Evolutionary conservation across 768 basidiomycete genomes (phyloP).

Genomic region (Leccinum variicolor): DNA sequence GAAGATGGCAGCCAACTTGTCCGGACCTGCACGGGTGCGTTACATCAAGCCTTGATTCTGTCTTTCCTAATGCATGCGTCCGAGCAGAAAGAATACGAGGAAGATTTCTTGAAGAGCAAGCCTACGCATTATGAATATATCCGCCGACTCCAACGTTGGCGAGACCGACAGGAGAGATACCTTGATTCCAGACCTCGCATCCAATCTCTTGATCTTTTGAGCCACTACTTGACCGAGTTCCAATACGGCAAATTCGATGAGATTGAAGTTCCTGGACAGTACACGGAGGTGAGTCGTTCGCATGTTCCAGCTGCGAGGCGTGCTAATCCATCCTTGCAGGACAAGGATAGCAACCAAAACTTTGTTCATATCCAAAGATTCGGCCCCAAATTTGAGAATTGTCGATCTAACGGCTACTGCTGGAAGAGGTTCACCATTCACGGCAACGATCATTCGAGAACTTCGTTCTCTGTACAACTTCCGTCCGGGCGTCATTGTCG

Average conservation of each 20-base stretch:
- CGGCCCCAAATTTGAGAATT: conserved; percentile 85
- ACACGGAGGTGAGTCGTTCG: conserved; percentile 71
- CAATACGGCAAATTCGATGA: conserved; percentile 97
- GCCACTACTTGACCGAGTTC: conserved; percentile 95
- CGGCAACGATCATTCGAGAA: conserved; percentile 85
- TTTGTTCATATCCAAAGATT: conserved; percentile 92
- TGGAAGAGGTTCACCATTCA: conserved; percentile 90
- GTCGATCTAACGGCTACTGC: conserved; percentile 78
- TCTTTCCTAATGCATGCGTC: neutral
- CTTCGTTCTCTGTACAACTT: conserved; percentile 88
- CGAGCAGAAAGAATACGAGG: conserved; percentile 79
- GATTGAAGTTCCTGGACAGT: conserved; percentile 98
- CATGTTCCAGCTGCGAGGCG: neutral
- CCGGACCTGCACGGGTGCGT: conserved; percentile 55
- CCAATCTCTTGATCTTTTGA: conserved; percentile 81
- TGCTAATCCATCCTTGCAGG: conserved; percentile 45
- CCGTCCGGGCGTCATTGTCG: conserved; percentile 83
- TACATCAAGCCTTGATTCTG: neutral
- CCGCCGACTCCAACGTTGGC: conserved; percentile 85
- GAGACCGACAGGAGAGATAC: conserved; percentile 82
- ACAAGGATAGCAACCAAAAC: conserved; percentile 90
- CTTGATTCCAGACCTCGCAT: conserved; percentile 80
- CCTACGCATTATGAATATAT: conserved; percentile 87
- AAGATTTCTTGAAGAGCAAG: conserved; percentile 81
- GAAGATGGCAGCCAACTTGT: conserved; percentile 61